Conservation (phyloP, 1,284 basidiomycete species). For the Coniophora puteana region DNA sequence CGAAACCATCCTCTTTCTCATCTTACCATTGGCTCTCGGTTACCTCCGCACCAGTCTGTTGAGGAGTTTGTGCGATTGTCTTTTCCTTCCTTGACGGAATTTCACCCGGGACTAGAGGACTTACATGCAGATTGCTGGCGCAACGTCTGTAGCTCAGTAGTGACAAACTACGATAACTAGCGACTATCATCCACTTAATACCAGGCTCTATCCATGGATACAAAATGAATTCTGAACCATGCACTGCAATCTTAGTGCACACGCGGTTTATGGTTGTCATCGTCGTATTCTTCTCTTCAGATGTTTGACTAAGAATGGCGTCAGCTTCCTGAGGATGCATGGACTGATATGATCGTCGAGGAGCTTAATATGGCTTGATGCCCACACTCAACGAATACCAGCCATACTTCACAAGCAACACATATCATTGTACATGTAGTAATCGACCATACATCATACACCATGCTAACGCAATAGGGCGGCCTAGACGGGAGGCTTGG, state of each 20-base stretch:
- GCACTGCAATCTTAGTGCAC: constrained; percentile 10
- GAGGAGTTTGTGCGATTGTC: constrained; percentile 10
- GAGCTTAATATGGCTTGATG: not conserved
- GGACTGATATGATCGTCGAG: not conserved
- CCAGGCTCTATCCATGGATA: not conserved
- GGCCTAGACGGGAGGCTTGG: constrained; percentile 65
- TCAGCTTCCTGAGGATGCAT: not conserved
- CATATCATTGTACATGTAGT: not conserved
- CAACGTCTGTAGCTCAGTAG: constrained; percentile 10
- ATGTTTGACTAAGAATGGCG: not conserved
- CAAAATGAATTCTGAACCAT: constrained; percentile 13
- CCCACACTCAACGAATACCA: not conserved
- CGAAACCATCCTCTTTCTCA: constrained; percentile 17
- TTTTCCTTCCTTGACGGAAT: constrained; percentile 18
- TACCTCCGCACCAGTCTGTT: constrained; percentile 13
- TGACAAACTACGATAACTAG: not conserved
- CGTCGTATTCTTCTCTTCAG: no score
- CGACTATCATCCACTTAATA: not conserved
- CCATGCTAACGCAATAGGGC: not conserved
- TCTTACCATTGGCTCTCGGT: constrained; percentile 19
- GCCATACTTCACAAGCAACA: not conserved
- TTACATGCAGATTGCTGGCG: constrained; percentile 20
- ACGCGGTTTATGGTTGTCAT: no score
- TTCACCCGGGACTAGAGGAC: constrained; percentile 15
- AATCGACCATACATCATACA: not conserved